These are phyloP conservation scores for Hebeloma cylindrosporum DNA, from an alignment of 768 basidiomycete species.

Conservation along the genomic window DNA sequence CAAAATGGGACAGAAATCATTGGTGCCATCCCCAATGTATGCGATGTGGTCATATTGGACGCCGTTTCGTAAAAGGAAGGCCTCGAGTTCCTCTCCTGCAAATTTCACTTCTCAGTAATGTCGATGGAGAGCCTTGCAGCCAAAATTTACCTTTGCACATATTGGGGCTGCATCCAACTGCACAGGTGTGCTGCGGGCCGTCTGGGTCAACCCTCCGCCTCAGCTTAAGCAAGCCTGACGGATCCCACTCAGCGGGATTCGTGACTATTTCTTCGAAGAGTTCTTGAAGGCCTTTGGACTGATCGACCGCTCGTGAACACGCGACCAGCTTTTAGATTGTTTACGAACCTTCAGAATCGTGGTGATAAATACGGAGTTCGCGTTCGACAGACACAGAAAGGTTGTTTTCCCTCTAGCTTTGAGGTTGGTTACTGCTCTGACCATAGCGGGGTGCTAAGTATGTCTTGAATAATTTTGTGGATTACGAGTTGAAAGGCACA, in stretches of 20 bases:
- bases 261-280: constrained; percentile 87
- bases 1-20: constrained; percentile 93
- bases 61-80: constrained; percentile 65
- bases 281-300: constrained; percentile 73
- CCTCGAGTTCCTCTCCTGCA: constrained; percentile 88
- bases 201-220: constrained; percentile 72
- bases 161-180: constrained; percentile 88
- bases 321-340: no score
- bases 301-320: constrained; percentile 1
- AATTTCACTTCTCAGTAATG: not conserved
- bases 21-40: constrained; percentile 92
- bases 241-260: constrained; percentile 86
- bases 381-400: constrained; percentile 91
- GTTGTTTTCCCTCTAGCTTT: constrained; percentile 69
- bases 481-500: constrained; percentile 24
- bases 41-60: constrained; percentile 72
- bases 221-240: constrained; percentile 69
- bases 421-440: constrained; percentile 77
- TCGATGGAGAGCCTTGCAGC: not conserved
- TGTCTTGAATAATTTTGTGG: not conserved
- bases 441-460: constrained; percentile 92
- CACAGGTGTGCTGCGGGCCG: constrained; percentile 80
- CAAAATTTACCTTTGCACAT: constrained; percentile 88
- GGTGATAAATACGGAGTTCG: constrained; percentile 88
- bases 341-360: constrained; percentile 91